A percentile compares a stretch with the other conserved stretches of the same genome.
Conservation (phyloP, 2,329 filamentous ascomycete species). For the Rosellinia necatrix region DNA sequence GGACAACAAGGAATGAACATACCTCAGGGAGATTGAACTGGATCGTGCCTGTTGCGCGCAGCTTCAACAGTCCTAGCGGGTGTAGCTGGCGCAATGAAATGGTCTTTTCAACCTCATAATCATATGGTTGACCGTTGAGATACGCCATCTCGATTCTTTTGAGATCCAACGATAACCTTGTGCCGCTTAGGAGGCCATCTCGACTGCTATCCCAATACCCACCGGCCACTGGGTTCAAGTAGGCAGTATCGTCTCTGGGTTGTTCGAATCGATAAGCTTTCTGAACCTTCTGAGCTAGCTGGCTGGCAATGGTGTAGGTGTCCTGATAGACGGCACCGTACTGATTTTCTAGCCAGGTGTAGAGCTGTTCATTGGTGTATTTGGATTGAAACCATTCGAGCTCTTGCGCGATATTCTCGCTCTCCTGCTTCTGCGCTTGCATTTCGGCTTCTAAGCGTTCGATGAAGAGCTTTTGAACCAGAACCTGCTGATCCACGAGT, state of each 20-base stretch:
- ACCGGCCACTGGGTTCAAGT: neutral
- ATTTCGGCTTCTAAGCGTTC: neutral
- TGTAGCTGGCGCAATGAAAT: slow-evolving; percentile 7
- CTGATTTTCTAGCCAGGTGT: neutral
- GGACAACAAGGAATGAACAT: neutral
- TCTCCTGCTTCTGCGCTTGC: neutral
- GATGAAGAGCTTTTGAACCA: neutral
- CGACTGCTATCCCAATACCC: slow-evolving; percentile 6
- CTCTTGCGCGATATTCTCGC: neutral
- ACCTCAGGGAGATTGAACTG: neutral
- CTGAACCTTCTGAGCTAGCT: neutral
- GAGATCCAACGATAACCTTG: neutral
- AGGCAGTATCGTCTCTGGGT: neutral
- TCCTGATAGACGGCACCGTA: neutral
- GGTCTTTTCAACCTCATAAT: slow-evolving; percentile 7
- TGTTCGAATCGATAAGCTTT: neutral
- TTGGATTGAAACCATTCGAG: neutral
- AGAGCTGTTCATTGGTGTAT: neutral
- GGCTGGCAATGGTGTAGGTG: neutral
- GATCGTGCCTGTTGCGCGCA: slow-evolving; percentile 3
- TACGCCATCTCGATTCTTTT: slow-evolving; percentile 10
- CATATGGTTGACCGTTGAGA: neutral
- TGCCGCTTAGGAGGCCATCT: neutral
- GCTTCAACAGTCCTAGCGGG: neutral
- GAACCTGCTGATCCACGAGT: neutral